These are phyloP conservation scores for Arbutus unedo DNA, from an alignment of 148 eudicot species.

Conservation along the genomic window DNA sequence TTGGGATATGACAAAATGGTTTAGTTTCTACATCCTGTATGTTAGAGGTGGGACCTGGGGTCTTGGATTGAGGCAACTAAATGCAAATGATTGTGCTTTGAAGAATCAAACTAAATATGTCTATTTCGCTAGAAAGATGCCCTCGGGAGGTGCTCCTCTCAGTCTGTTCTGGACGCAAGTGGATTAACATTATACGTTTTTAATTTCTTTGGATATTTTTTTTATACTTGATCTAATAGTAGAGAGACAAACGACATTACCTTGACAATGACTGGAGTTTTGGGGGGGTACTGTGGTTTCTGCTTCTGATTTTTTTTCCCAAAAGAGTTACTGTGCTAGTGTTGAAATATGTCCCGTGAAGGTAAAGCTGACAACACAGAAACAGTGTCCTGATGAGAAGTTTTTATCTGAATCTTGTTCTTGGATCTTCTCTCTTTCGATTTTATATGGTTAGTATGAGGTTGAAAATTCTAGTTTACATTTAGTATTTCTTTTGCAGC, in stretches of 20 bases:
- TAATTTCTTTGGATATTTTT: too few relatives aligned
- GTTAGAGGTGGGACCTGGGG: slow-evolving; percentile 80
- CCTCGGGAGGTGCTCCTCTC: slow-evolving; percentile 74
- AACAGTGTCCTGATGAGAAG: neutral
- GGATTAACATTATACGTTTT: slow-evolving; percentile 81
- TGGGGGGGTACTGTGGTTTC: neutral
- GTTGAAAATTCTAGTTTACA: neutral
- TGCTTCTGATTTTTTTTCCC: neutral
- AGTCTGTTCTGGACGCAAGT: slow-evolving; percentile 60
- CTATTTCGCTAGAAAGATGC: slow-evolving; percentile 83
- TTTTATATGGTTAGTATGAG: neutral
- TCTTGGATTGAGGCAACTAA: slow-evolving; percentile 54
- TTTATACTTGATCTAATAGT: neutral
- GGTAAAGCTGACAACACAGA: slow-evolving; percentile 37
- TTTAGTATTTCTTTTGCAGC: too few relatives aligned
- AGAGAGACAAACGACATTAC: neutral
- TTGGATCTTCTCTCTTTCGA: neutral
- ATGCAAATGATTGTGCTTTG: slow-evolving; percentile 24
- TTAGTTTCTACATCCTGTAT: slow-evolving; percentile 67
- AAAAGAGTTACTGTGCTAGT: slow-evolving; percentile 68
- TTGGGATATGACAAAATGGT: slow-evolving; percentile 51
- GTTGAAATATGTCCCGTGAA: slow-evolving; percentile 63
- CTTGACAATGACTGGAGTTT: neutral
- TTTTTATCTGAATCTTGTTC: neutral
- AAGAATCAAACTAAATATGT: slow-evolving; percentile 38